These are phyloP conservation scores for Gentiana dahurica DNA, from an alignment of 257 asterid genomes.

Conservation along the genomic window DNA sequence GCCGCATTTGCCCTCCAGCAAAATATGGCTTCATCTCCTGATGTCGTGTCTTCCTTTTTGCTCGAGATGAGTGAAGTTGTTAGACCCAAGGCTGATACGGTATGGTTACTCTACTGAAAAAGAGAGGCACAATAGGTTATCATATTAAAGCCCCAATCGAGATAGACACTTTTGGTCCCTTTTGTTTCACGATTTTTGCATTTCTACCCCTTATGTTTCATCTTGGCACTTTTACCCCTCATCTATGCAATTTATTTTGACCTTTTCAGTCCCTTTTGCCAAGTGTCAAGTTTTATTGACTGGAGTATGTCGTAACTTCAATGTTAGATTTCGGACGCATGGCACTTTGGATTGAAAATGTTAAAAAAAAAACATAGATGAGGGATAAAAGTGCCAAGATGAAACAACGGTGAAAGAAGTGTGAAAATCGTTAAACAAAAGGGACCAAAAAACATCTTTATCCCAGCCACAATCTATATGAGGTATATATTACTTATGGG, in stretches of 20 bases:
- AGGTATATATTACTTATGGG: background rate
- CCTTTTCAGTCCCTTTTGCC: no score
- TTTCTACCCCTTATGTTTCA: no score
- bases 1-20: constrained; percentile 70
- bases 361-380: background rate
- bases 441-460: no score
- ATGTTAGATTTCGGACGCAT: no score
- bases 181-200: background rate
- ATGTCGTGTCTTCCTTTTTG: constrained; percentile 70
- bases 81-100: constrained; percentile 86
- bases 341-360: background rate
- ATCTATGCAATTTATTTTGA: no score
- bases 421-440: no score
- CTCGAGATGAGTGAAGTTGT: constrained; percentile 74
- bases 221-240: no score
- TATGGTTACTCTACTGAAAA: constrained; percentile 18
- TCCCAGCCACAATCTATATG: no score
- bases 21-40: constrained; percentile 90
- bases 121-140: background rate
- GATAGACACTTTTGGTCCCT: constrained; percentile 3
- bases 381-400: no score
- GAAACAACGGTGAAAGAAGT: no score
- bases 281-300: no score
- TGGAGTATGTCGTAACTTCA: no score
- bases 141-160: background rate